Base-by-base conservation (phyloP, 352 stramenopile species). In the Globisporangium nunn region DNA sequence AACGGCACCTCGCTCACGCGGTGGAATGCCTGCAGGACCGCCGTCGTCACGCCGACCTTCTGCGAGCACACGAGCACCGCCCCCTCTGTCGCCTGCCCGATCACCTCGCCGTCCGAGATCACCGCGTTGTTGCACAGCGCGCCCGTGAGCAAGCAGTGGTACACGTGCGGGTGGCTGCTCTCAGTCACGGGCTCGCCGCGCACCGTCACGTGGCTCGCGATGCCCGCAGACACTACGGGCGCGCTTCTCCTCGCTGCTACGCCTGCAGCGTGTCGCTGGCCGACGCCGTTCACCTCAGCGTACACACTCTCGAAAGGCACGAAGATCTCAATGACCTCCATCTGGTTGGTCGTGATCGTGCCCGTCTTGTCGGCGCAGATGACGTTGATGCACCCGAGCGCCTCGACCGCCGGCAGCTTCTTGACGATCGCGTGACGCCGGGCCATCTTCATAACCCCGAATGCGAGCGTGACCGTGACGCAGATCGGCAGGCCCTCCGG, bases 301-400 rank as follows among this genome's bases (percentile, higher is more conserved):
- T 78, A 76, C 31, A 87, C 77, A 56, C 75, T 88, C 54, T 91
- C 78, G 37, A 86, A 88, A 11, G 82, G 82, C 33, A 91, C 75
- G 46, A 90, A 93, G 35, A 93, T 77, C 62, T 90, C 81, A 30
- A 87, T 83, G 12, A 91, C 83, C 48, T 86, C 74, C 83, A 91
- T 93, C 69, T 91, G 81, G 74, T 91, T 91, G 40, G 79, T 91
- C 49, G 93, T 98, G 52, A 98, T 82, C 18, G 95, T 98, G 14
- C 95, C 95, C 2, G 93, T 98, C 75, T 98, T 98, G 73, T 98
- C 95, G 14, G 83, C 83, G 47, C 80, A 98, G 30, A 96, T 85
- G 6, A 98, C 89, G 40, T 94, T 96, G 39, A 96, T 97, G 53
- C 93, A 96, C 6, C 83, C 89, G 59, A 98, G 81, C 35, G 78